Percentiles rank a stretch among this genome's conserved stretches.
Evolutionary conservation across 2,329 filamentous ascomycete species (phyloP).

Genomic region (Monilinia vaccinii-corymbosi): DNA sequence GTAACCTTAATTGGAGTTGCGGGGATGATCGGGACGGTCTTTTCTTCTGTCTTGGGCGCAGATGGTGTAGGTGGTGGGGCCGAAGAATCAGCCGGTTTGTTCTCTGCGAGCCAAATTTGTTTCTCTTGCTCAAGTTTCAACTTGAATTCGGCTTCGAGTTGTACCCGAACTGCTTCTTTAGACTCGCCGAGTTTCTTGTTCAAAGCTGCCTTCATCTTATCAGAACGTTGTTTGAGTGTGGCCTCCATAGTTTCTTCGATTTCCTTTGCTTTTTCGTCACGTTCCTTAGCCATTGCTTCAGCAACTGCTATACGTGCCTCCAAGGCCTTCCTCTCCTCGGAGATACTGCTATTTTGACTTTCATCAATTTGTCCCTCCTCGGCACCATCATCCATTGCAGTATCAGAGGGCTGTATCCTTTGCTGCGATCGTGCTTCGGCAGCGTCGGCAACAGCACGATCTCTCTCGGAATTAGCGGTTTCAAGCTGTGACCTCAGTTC

Average conservation of each 20-base stretch:
- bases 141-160: conserved; percentile 37
- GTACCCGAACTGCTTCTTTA: conserved; percentile 43
- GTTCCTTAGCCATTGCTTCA: conserved; percentile 53
- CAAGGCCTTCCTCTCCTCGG: conserved; percentile 50
- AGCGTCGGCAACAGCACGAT: conserved; percentile 34
- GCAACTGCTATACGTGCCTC: conserved; percentile 53
- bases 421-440: conserved; percentile 37
- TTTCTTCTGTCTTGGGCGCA: conserved; percentile 28
- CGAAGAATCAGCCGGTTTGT: conserved; percentile 25
- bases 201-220: conserved; percentile 59
- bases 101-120: conserved; percentile 51
- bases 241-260: conserved; percentile 53
- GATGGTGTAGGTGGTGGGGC: conserved; percentile 32
- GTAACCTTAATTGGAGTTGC: conserved; percentile 19
- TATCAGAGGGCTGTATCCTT: conserved; percentile 23
- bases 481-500: conserved; percentile 50
- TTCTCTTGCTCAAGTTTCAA: conserved; percentile 53
- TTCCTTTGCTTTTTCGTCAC: conserved; percentile 47
- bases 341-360: conserved; percentile 29
- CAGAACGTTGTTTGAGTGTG: conserved; percentile 55
- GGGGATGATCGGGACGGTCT: conserved; percentile 6
- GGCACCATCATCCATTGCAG: conserved; percentile 38
- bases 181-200: conserved; percentile 57
- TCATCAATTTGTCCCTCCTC: conserved; percentile 49
- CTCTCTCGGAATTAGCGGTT: conserved; percentile 52